phyloP scores from a whole-genome alignment of 106 monocot genomes.

The Allium sativum region DNA sequence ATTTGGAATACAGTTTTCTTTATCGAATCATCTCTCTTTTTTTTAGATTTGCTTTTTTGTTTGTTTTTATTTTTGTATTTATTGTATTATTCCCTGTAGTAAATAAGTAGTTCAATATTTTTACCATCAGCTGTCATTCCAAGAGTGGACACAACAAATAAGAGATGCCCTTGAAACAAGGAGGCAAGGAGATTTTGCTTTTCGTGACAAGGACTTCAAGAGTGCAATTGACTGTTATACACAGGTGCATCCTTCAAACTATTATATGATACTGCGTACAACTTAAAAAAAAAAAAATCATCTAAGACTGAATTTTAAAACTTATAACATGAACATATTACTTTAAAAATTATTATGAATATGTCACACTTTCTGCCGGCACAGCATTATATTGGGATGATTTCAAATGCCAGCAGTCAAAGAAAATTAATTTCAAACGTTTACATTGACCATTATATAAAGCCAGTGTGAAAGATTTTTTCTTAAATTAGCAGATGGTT shows the following conservation, averaged over 20 bases:
- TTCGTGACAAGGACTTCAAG: slow-evolving; percentile 85
- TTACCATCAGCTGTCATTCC: slow-evolving; percentile 67
- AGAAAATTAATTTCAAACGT: no score
- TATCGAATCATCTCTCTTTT: no score
- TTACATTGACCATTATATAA: no score
- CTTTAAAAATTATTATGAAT: not conserved
- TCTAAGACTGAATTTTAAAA: not conserved
- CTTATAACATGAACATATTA: not conserved
- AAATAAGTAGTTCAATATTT: not conserved
- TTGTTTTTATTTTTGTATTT: not conserved
- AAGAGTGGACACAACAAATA: slow-evolving; percentile 94
- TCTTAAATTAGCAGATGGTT: no score
- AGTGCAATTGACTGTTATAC: slow-evolving; percentile 76
- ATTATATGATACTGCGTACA: no score
- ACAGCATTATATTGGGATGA: not conserved
- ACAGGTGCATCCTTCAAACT: slow-evolving; percentile 32
- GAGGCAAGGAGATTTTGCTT: slow-evolving; percentile 75
- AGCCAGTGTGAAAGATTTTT: no score
- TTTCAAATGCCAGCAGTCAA: no score
- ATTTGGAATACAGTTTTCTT: no score
- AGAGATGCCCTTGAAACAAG: slow-evolving; percentile 78
- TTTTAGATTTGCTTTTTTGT: no score
- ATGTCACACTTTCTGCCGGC: not conserved
- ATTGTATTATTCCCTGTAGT: not conserved
- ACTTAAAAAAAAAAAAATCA: no score